A percentile compares a stretch with the other conserved stretches of the same genome.
Evolutionary conservation across 352 stramenopile species (phyloP).

Genomic region (Phytopythium helicoides): DNA sequence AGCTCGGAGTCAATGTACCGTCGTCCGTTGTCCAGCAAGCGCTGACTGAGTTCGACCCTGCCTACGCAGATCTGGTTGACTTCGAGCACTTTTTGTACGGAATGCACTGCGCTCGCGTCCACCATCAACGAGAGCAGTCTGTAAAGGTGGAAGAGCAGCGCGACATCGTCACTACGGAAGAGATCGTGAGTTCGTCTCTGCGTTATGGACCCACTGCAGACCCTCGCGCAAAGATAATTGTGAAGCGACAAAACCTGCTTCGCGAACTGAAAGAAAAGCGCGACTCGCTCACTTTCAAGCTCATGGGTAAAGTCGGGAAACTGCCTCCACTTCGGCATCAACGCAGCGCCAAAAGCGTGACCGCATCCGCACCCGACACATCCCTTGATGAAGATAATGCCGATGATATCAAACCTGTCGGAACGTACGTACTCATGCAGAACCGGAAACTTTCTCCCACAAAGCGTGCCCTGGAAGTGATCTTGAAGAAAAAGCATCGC

Average conservation of each 20-base stretch:
- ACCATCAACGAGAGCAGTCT: slow-evolving; percentile 59
- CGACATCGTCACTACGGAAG: slow-evolving; percentile 13
- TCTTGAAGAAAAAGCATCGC: slow-evolving; percentile 66
- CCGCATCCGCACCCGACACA: neutral
- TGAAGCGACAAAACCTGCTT: slow-evolving; percentile 73
- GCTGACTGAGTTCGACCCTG: slow-evolving; percentile 52
- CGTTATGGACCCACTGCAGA: slow-evolving; percentile 52
- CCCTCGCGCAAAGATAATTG: slow-evolving; percentile 47
- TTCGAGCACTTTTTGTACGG: slow-evolving; percentile 82
- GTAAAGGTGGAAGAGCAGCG: slow-evolving; percentile 9
- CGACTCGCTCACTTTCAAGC: slow-evolving; percentile 66
- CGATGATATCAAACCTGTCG: slow-evolving; percentile 26
- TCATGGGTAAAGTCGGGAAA: slow-evolving; percentile 58
- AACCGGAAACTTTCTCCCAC: slow-evolving; percentile 67
- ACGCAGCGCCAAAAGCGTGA: slow-evolving; percentile 6
- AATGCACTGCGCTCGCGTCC: slow-evolving; percentile 69
- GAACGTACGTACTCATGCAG: slow-evolving; percentile 55
- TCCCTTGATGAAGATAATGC: neutral
- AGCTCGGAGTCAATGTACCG: slow-evolving; percentile 60
- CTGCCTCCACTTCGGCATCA: slow-evolving; percentile 46
- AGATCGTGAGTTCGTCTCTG: slow-evolving; percentile 57
- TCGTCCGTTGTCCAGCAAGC: slow-evolving; percentile 42
- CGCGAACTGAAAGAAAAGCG: slow-evolving; percentile 68
- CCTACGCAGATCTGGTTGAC: slow-evolving; percentile 75
- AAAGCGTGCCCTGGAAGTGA: slow-evolving; percentile 60